phyloP scores from a whole-genome alignment of 306 rosid genomes.

The Medicago ruthenica region DNA sequence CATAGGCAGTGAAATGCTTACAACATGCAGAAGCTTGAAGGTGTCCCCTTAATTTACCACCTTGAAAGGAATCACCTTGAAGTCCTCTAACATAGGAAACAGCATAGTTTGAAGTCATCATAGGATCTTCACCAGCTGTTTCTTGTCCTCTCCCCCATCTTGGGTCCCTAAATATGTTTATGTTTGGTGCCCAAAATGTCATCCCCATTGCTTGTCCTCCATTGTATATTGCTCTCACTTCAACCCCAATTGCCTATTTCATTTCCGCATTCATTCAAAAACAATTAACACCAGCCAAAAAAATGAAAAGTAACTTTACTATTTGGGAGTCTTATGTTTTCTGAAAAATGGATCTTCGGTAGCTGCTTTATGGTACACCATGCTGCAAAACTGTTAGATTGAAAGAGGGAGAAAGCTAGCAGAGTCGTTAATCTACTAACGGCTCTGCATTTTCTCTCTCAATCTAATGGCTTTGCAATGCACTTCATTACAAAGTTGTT shows the following conservation, averaged over 20 bases:
- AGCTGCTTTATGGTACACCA: too few relatives aligned
- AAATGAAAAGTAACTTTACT: too few relatives aligned
- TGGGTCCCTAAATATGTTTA: conserved; percentile 90
- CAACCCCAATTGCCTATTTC: conserved; percentile 67
- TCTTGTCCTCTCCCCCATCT: conserved; percentile 99
- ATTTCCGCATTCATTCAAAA: not conserved
- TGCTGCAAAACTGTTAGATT: too few relatives aligned
- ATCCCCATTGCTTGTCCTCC: conserved; percentile 78
- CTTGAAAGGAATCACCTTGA: conserved; percentile 75
- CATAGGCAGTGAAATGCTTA: conserved; percentile 95
- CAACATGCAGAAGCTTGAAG: conserved; percentile 96
- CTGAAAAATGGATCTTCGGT: not conserved
- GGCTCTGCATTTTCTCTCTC: too few relatives aligned
- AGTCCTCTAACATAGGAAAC: conserved; percentile 81
- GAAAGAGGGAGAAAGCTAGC: too few relatives aligned
- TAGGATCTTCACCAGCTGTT: conserved; percentile 94
- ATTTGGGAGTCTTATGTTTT: not conserved
- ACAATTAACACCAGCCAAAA: not conserved
- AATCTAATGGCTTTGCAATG: too few relatives aligned
- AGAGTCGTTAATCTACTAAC: too few relatives aligned
- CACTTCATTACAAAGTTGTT: too few relatives aligned
- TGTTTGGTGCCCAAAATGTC: conserved; percentile 98
- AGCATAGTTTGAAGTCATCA: conserved; percentile 62
- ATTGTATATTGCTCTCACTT: conserved; percentile 82
- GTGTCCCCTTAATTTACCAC: conserved; percentile 50